A percentile compares a stretch with the other conserved stretches of the same genome.
Evolutionary conservation across 2,329 filamentous ascomycete species (phyloP).

Genomic region (Colletotrichum tropicicola): DNA sequence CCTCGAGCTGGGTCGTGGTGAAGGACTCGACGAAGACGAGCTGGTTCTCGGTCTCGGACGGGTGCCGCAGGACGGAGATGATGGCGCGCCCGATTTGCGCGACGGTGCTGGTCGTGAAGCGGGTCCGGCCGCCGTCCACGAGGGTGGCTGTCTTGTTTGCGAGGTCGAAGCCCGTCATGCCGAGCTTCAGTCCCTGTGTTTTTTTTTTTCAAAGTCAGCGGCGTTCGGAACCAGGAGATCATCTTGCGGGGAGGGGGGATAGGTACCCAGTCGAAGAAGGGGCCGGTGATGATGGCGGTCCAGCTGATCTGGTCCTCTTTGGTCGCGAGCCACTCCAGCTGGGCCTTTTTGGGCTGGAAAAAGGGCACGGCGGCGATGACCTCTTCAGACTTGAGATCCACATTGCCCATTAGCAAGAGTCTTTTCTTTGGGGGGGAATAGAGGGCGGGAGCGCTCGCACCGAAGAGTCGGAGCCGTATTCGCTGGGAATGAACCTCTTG

Average conservation of each 20-base stretch:
- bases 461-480: conserved; percentile 56
- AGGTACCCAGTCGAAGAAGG: conserved; percentile 66
- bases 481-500: conserved; percentile 60
- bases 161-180: conserved; percentile 57
- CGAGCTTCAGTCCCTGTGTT: neutral
- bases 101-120: conserved; percentile 25
- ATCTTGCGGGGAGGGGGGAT: no score
- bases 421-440: no score
- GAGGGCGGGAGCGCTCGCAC: no score
- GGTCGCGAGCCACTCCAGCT: conserved; percentile 34
- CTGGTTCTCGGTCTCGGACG: conserved; percentile 29
- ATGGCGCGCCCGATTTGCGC: conserved; percentile 29
- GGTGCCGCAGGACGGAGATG: conserved; percentile 22
- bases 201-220: no score
- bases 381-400: no score
- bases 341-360: conserved; percentile 1
- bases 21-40: conserved; percentile 48
- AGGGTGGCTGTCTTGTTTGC: conserved; percentile 43
- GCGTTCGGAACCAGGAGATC: no score
- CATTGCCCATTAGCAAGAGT: no score
- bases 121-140: conserved; percentile 28
- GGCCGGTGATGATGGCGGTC: conserved; percentile 58
- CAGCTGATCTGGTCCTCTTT: conserved; percentile 53
- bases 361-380: neutral
- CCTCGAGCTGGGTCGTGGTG: conserved; percentile 55